Conservation (phyloP, 1,284 basidiomycete genomes). For the Spongispora temasekensis region DNA sequence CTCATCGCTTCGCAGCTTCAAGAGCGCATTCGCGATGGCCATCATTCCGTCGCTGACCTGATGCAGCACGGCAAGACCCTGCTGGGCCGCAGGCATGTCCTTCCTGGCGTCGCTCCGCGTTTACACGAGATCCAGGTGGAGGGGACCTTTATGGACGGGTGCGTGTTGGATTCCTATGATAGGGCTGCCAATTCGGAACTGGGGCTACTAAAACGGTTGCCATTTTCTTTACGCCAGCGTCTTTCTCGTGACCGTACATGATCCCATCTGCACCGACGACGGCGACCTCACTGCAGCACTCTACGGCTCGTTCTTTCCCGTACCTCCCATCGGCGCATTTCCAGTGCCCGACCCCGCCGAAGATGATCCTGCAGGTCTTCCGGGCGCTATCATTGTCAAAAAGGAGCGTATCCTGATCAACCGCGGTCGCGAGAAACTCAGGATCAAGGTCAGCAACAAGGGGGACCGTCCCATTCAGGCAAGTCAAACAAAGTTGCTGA, state of each 20-base stretch:
- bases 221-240: slow-evolving; percentile 55
- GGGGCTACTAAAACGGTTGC: too few species aligned
- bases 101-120: slow-evolving; percentile 68
- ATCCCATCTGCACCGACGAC: slow-evolving; percentile 85
- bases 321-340: slow-evolving; percentile 69
- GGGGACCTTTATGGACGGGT: slow-evolving; percentile 88
- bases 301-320: slow-evolving; percentile 90
- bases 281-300: slow-evolving; percentile 83
- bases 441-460: slow-evolving; percentile 84
- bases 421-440: slow-evolving; percentile 66
- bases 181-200: not conserved
- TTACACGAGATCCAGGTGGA: slow-evolving; percentile 90
- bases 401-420: slow-evolving; percentile 79
- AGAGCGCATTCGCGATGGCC: slow-evolving; percentile 94
- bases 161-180: slow-evolving; percentile 28
- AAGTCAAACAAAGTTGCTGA: too few species aligned
- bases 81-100: slow-evolving; percentile 89
- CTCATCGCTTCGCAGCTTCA: slow-evolving; percentile 92
- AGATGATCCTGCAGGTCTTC: slow-evolving; percentile 56
- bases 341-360: slow-evolving; percentile 50
- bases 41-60: slow-evolving; percentile 83
- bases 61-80: slow-evolving; percentile 93
- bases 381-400: slow-evolving; percentile 75
- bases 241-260: slow-evolving; percentile 93
- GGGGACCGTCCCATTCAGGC: slow-evolving; percentile 96